Percentiles rank a stretch among this genome's conserved stretches.
Evolutionary conservation across 805 yeast genomes (phyloP).

Genomic region (Monosporozyma servazzii): DNA sequence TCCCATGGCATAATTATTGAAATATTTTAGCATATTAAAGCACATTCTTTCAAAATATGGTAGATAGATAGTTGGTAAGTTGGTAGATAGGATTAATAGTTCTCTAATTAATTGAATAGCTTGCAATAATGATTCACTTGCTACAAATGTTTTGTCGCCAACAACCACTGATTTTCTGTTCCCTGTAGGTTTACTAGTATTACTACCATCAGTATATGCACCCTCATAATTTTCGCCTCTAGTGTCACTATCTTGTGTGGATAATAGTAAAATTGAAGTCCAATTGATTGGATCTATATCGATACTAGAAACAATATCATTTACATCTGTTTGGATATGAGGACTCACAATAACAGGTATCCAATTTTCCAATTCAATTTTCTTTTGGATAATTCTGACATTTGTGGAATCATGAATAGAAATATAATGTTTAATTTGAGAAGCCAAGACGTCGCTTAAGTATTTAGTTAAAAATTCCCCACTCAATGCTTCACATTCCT

Average conservation of each 20-base stretch:
- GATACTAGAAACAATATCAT: slow-evolving; percentile 41
- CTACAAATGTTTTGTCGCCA: slow-evolving; percentile 47
- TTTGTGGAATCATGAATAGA: slow-evolving; percentile 45
- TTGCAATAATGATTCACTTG: slow-evolving; percentile 41
- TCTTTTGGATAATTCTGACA: slow-evolving; percentile 36
- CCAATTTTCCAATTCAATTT: slow-evolving; percentile 71
- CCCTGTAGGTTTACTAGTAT: slow-evolving; percentile 11
- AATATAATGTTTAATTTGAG: slow-evolving; percentile 55
- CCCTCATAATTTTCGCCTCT: slow-evolving; percentile 5
- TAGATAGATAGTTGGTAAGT: slow-evolving; percentile 39
- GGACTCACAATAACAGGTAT: slow-evolving; percentile 52
- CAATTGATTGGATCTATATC: slow-evolving; percentile 41
- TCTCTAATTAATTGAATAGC: slow-evolving; percentile 38
- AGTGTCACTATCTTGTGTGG: slow-evolving; percentile 7
- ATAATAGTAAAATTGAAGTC: slow-evolving; percentile 32
- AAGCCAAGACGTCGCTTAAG: slow-evolving; percentile 58
- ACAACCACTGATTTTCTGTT: slow-evolving; percentile 37
- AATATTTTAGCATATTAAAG: slow-evolving; percentile 38
- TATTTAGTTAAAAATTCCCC: slow-evolving; percentile 52
- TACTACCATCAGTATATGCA: background rate
- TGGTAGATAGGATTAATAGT: slow-evolving; percentile 46
- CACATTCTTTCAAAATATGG: slow-evolving; percentile 36
- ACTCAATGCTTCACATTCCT: slow-evolving; percentile 75
- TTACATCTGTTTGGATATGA: slow-evolving; percentile 40
- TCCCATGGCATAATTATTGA: slow-evolving; percentile 34